A percentile compares a stretch with the other conserved stretches of the same genome.
These are phyloP conservation scores for Fagopyrum tataricum DNA, from an alignment of 148 eudicot genomes.

Conservation along the genomic window DNA sequence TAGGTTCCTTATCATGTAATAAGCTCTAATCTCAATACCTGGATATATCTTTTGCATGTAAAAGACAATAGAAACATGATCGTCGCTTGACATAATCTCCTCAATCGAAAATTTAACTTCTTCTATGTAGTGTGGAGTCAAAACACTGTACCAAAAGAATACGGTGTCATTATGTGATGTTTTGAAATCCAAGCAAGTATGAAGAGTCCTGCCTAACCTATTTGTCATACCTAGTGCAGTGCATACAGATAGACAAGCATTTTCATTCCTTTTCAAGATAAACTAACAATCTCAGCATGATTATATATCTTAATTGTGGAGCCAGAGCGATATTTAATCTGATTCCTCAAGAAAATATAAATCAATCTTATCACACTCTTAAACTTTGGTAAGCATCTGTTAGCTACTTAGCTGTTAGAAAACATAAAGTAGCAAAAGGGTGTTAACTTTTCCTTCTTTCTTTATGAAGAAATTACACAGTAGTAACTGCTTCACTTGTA, in stretches of 20 bases:
- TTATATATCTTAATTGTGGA: neutral
- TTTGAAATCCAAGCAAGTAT: neutral
- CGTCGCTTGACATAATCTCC: slow-evolving; percentile 71
- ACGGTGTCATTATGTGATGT: neutral
- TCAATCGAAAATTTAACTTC: slow-evolving; percentile 72
- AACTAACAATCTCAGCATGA: neutral
- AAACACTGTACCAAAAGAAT: slow-evolving; percentile 50
- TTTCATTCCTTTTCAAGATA: neutral
- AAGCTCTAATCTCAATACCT: slow-evolving; percentile 33
- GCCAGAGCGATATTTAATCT: neutral
- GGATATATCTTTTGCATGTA: slow-evolving; percentile 94
- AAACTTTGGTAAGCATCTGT: neutral
- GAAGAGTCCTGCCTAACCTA: neutral
- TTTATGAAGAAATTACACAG: neutral
- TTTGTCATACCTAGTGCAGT: neutral
- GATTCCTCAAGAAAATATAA: neutral
- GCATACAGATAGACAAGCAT: neutral
- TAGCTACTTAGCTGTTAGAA: neutral
- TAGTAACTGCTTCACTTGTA: neutral
- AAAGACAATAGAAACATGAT: slow-evolving; percentile 67
- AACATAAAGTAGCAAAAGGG: neutral
- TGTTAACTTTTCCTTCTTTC: neutral
- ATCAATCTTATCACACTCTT: neutral
- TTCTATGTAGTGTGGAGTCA: slow-evolving; percentile 86
- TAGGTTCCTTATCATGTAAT: neutral